Conservation (phyloP, 2,329 filamentous ascomycete species). For the Claviceps sp. region DNA sequence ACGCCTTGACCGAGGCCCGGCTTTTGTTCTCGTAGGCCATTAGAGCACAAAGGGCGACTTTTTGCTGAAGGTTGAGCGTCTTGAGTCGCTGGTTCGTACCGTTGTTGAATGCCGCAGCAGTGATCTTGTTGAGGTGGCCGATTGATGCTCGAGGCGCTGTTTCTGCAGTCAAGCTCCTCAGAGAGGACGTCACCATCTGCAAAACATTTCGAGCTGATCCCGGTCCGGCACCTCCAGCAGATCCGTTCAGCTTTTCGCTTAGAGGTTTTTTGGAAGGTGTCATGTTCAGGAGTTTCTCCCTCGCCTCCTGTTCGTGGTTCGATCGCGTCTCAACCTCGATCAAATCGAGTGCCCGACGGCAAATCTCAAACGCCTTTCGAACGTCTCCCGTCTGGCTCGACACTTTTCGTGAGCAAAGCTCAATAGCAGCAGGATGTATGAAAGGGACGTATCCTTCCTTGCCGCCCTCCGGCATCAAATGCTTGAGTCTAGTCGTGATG, state of each 20-base stretch:
- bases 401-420: conserved; percentile 88
- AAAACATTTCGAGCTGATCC: conserved; percentile 27
- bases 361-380: conserved; percentile 90
- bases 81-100: conserved; percentile 74
- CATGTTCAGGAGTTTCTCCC: conserved; percentile 41
- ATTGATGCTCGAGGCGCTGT: conserved; percentile 83
- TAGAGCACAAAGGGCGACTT: conserved; percentile 81
- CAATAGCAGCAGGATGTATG: conserved; percentile 84
- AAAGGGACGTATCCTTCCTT: conserved; percentile 62
- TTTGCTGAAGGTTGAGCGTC: conserved; percentile 88
- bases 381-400: conserved; percentile 88
- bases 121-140: conserved; percentile 81
- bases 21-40: conserved; percentile 73
- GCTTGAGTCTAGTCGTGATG: conserved; percentile 70
- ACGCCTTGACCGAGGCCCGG: conserved; percentile 32
- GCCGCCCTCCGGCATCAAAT: conserved; percentile 44
- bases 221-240: conserved; percentile 25
- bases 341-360: conserved; percentile 75
- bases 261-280: conserved; percentile 66
- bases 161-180: conserved; percentile 53
- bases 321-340: conserved; percentile 73
- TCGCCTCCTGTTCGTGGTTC: conserved; percentile 52
- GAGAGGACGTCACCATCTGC: conserved; percentile 37
- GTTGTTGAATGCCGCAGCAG: conserved; percentile 79
- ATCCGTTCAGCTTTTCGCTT: conserved; percentile 64